Base-by-base conservation (phyloP, 164 flowering plant genomes). In the Umbellularia californica region DNA sequence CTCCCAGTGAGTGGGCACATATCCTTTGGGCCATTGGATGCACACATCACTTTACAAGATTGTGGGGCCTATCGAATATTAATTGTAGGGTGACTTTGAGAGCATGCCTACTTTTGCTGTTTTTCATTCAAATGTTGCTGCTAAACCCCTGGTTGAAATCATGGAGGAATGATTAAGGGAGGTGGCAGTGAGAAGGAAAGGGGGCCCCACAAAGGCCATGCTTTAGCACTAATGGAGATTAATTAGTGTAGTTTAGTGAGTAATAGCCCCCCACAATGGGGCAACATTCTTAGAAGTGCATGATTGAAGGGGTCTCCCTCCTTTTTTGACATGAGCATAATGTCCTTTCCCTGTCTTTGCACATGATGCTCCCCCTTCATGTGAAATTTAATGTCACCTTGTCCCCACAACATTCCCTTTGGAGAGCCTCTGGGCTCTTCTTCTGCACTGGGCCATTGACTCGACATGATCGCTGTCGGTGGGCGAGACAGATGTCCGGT, bases 221-320 rank as follows among this genome's bases (percentile, higher is more conserved):
- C 60, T 55, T 55, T 55, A 6, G 27, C 55, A 51, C 50, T 19
- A 66, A 25, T 47, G 28, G 25, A 25, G 69, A 4, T 67, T 30
- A 68, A 27, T 58, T 68, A 2, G 22, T 68, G 47, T 41, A 30
- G 11, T 63, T 35, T 63, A 24, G 19, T 33, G 65, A 17, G 19
- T 74, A 74, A 28, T 60, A 35, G 47, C 30, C 58, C 47, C 47
- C 47, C 69, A 47, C 30, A 75, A 69, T 69, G 47, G 65, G 19
- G 68, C 58, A 75, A 75, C 77, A 69, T 75, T 75, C 77, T 75
- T 60, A 41, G 77, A 75, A 63, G 41, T 69, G 60, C 30, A 63
- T 75, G 68, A 69, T 75, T 69, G 58, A 14, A 50, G 25, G 50
- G 14, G 58, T 70, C 68, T 20, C 41, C 19, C 23, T 41, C 47